These are phyloP conservation scores for Cordyceps javanica DNA, from an alignment of 2,329 filamentous ascomycete genomes.

Conservation along the genomic window DNA sequence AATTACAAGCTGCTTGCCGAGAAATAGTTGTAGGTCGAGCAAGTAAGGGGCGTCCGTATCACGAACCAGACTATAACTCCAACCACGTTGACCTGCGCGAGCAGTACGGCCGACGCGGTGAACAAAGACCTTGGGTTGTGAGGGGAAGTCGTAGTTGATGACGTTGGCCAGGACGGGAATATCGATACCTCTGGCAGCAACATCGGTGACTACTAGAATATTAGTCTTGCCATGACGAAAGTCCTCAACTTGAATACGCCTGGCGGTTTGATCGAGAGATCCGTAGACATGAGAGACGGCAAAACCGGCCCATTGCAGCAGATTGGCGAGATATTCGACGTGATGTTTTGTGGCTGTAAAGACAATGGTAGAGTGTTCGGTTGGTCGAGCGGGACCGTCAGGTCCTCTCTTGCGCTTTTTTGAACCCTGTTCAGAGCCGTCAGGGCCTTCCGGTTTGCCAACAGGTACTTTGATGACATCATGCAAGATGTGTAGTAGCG, in stretches of 20 bases:
- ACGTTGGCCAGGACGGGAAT: constrained; percentile 94
- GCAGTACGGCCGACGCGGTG: constrained; percentile 95
- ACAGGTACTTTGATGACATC: constrained; percentile 88
- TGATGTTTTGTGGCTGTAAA: constrained; percentile 96
- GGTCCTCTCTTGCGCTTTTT: constrained; percentile 68
- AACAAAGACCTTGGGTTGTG: constrained; percentile 93
- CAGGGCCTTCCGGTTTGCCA: constrained; percentile 51
- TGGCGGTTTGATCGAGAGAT: constrained; percentile 86
- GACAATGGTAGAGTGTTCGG: constrained; percentile 86
- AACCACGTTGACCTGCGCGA: constrained; percentile 84
- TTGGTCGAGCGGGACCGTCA: constrained; percentile 58
- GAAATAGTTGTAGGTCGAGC: constrained; percentile 87
- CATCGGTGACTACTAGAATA: constrained; percentile 92
- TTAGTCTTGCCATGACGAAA: constrained; percentile 81
- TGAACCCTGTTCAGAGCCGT: constrained; percentile 38
- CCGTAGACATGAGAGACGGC: constrained; percentile 93
- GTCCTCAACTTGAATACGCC: constrained; percentile 84
- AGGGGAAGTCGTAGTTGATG: constrained; percentile 97
- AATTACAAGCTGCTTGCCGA: constrained; percentile 75
- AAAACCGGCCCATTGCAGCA: constrained; percentile 79
- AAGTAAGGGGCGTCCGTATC: constrained; percentile 88
- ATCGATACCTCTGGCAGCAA: constrained; percentile 95
- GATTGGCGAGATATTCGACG: constrained; percentile 80
- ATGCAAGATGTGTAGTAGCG: constrained; percentile 79
- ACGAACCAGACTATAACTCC: constrained; percentile 89